A percentile compares a stretch with the other conserved stretches of the same genome.
These are phyloP conservation scores for Pharus latifolius DNA, from an alignment of 176 grass and related monocot genomes.

Conservation along the genomic window DNA sequence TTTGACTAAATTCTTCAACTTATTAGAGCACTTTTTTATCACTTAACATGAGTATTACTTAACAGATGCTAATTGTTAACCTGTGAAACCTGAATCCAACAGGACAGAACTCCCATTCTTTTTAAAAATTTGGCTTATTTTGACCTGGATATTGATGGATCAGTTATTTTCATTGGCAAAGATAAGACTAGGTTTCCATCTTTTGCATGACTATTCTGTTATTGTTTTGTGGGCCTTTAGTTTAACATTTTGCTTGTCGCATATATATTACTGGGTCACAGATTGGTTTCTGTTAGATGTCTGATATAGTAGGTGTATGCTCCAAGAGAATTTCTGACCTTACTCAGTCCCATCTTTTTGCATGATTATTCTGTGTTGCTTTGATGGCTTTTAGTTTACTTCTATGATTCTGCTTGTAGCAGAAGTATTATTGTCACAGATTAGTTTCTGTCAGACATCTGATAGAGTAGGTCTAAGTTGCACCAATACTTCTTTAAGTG, in stretches of 20 bases:
- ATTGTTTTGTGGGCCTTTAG: neutral
- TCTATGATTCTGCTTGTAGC: too few relatives aligned
- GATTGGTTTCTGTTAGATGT: neutral
- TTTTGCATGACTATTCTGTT: neutral
- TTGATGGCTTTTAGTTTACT: too few relatives aligned
- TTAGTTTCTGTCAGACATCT: too few relatives aligned
- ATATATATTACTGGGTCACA: neutral
- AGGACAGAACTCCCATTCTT: neutral
- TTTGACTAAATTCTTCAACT: neutral
- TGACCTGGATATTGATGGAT: neutral
- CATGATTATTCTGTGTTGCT: too few relatives aligned
- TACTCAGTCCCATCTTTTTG: too few relatives aligned
- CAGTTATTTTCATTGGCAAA: neutral
- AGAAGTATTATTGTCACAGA: too few relatives aligned
- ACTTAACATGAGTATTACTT: neutral
- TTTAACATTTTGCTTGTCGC: neutral
- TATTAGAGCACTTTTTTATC: neutral
- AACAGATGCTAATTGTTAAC: neutral
- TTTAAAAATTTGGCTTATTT: neutral
- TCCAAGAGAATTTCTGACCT: neutral
- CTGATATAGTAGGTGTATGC: too few relatives aligned
- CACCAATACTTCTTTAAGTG: too few relatives aligned
- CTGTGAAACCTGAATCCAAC: too few relatives aligned
- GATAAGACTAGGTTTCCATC: neutral
- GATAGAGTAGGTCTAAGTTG: too few relatives aligned